Percentiles rank a stretch among this genome's conserved stretches.
Evolutionary conservation across 345 rosid species (phyloP).

Genomic region (Toxicodendron radicans): DNA sequence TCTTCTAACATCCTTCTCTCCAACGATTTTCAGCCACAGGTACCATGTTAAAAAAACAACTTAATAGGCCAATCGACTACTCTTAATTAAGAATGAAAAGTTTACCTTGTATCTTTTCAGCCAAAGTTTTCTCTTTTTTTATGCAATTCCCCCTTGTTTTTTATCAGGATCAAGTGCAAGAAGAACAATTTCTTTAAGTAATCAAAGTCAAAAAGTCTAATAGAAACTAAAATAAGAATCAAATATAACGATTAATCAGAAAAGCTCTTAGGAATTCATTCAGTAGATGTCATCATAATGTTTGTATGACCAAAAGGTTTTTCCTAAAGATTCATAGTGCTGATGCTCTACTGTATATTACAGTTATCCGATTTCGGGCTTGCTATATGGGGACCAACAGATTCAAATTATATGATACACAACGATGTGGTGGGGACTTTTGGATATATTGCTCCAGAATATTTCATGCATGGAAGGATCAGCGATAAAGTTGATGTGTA

Average conservation of each 20-base stretch:
- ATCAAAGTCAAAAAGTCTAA: too few relatives aligned
- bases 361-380: constrained; percentile 63
- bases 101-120: too few relatives aligned
- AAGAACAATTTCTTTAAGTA: not conserved
- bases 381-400: constrained; percentile 48
- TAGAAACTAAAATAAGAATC: not conserved
- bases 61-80: too few relatives aligned
- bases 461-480: constrained; percentile 51
- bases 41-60: constrained; percentile 4
- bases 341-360: not conserved
- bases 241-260: not conserved
- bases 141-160: too few relatives aligned
- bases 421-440: constrained; percentile 51
- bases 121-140: too few relatives aligned
- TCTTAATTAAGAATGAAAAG: too few relatives aligned
- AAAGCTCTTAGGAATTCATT: not conserved
- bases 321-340: not conserved
- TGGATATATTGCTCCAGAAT: constrained; percentile 64
- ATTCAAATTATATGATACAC: constrained; percentile 27
- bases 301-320: not conserved
- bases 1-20: constrained; percentile 61
- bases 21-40: constrained; percentile 46
- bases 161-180: not conserved
- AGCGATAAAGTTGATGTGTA: constrained; percentile 51
- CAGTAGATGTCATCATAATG: not conserved